phyloP scores from a whole-genome alignment of 2,329 filamentous ascomycete species.

The Blastomyces emzantsi region DNA sequence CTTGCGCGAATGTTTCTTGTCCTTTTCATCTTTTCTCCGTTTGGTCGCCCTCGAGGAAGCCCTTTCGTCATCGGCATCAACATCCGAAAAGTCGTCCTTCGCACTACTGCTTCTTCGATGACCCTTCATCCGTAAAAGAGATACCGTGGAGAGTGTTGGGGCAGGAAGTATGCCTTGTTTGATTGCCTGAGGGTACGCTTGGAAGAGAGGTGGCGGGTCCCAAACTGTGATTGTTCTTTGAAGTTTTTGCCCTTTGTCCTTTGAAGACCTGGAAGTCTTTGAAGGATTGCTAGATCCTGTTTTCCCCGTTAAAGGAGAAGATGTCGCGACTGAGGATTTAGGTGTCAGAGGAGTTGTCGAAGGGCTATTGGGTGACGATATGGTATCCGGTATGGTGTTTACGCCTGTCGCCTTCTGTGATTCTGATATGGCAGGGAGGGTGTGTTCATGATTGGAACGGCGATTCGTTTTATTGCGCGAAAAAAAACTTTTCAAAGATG shows the following conservation, averaged over 20 bases:
- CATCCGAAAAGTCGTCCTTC: constrained; percentile 17
- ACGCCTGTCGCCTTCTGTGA: constrained; percentile 14
- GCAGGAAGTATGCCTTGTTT: constrained; percentile 64
- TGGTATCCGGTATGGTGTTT: constrained; percentile 13
- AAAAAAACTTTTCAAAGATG: constrained; percentile 31
- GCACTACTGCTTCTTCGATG: constrained; percentile 20
- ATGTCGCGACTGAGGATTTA: constrained; percentile 20
- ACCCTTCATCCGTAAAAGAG: constrained; percentile 51
- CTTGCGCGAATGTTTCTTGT: constrained; percentile 30
- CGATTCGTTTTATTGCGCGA: constrained; percentile 29
- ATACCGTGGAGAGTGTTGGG: constrained; percentile 58
- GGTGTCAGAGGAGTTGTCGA: constrained; percentile 23
- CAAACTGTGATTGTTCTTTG: constrained; percentile 36
- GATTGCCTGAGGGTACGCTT: constrained; percentile 76
- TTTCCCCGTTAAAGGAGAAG: constrained; percentile 20
- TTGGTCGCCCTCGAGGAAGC: constrained; percentile 18
- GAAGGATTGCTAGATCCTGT: constrained; percentile 18
- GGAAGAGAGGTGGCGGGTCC: constrained; percentile 69
- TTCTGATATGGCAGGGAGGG: constrained; percentile 29
- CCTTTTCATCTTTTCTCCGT: constrained; percentile 29
- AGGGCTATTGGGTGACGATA: constrained; percentile 22
- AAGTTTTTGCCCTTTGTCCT: constrained; percentile 20
- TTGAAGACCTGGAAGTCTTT: constrained; percentile 20
- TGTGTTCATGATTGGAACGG: constrained; percentile 20
- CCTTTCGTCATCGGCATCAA: constrained; percentile 11